Conservation (phyloP, 345 rosid species). For the Psidium guajava region DNA sequence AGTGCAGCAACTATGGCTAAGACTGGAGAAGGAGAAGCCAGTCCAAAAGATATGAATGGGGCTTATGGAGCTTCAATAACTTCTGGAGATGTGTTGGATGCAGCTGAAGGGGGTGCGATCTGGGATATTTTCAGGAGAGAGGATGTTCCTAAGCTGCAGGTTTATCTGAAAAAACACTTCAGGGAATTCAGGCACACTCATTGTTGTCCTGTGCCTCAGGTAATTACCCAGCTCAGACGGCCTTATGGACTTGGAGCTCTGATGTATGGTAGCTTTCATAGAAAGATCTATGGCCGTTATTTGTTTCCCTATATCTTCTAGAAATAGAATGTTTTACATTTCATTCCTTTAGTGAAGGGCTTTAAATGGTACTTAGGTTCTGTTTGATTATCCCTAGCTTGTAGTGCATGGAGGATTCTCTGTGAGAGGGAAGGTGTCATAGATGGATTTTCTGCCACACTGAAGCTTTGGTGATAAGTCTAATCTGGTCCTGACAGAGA, state of each 20-base stretch:
- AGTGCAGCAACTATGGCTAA: background rate
- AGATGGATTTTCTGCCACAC: background rate
- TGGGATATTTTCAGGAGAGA: conserved; percentile 77
- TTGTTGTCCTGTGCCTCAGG: conserved; percentile 48
- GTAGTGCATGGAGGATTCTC: too few species aligned
- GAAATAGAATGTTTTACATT: too few species aligned
- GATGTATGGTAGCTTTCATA: background rate
- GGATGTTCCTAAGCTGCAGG: conserved; percentile 57
- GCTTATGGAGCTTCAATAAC: background rate
- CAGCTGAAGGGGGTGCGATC: conserved; percentile 45
- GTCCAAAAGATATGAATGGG: background rate
- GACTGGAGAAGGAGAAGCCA: background rate
- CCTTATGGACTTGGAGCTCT: background rate
- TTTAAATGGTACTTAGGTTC: background rate
- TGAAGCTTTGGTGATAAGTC: background rate
- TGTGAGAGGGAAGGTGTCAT: background rate
- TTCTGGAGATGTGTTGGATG: conserved; percentile 5
- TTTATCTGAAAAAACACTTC: conserved; percentile 50
- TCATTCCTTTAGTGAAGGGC: background rate
- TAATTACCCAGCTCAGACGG: background rate
- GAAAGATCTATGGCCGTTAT: background rate
- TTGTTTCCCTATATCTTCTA: background rate
- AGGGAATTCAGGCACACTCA: conserved; percentile 62
- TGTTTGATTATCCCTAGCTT: background rate
- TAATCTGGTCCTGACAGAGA: too few species aligned